phyloP scores from a whole-genome alignment of 805 yeast genomes.

The Metschnikowia henanensis region DNA sequence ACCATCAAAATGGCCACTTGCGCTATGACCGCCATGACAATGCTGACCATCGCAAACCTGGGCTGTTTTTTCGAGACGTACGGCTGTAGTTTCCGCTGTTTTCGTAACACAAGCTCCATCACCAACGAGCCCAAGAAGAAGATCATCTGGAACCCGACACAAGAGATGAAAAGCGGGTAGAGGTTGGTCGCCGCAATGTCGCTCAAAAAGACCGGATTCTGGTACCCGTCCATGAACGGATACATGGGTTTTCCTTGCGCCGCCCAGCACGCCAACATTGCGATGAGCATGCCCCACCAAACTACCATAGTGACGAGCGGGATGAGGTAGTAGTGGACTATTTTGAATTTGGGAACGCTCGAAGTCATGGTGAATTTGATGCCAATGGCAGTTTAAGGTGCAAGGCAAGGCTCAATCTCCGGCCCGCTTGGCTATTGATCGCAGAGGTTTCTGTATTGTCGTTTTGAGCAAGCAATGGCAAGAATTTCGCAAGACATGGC shows the following conservation, averaged over 20 bases:
- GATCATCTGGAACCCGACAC: slow-evolving; percentile 75
- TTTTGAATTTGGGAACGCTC: slow-evolving; percentile 30
- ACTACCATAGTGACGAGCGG: slow-evolving; percentile 67
- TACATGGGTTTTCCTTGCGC: slow-evolving; percentile 77
- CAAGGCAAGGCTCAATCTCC: too few species aligned
- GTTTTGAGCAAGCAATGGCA: too few species aligned
- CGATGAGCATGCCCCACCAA: slow-evolving; percentile 92
- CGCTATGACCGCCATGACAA: slow-evolving; percentile 52
- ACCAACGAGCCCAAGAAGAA: slow-evolving; percentile 63
- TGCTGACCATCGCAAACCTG: slow-evolving; percentile 40
- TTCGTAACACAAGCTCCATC: slow-evolving; percentile 63
- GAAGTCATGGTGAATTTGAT: slow-evolving; percentile 6
- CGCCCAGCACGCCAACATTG: slow-evolving; percentile 77
- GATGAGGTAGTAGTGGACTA: slow-evolving; percentile 51
- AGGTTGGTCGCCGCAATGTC: slow-evolving; percentile 86
- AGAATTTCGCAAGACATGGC: too few species aligned
- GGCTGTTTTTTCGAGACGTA: slow-evolving; percentile 44
- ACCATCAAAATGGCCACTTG: slow-evolving; percentile 75
- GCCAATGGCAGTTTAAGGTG: not conserved
- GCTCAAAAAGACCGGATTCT: slow-evolving; percentile 68
- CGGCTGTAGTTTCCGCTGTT: slow-evolving; percentile 54
- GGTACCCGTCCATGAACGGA: slow-evolving; percentile 46
- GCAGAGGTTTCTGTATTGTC: too few species aligned
- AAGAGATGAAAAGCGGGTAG: slow-evolving; percentile 80
- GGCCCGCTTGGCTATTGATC: too few species aligned